A percentile compares a stretch with the other conserved stretches of the same genome.
Conservation (phyloP, 805 yeast genomes). For the Kodamaea laetipori region DNA sequence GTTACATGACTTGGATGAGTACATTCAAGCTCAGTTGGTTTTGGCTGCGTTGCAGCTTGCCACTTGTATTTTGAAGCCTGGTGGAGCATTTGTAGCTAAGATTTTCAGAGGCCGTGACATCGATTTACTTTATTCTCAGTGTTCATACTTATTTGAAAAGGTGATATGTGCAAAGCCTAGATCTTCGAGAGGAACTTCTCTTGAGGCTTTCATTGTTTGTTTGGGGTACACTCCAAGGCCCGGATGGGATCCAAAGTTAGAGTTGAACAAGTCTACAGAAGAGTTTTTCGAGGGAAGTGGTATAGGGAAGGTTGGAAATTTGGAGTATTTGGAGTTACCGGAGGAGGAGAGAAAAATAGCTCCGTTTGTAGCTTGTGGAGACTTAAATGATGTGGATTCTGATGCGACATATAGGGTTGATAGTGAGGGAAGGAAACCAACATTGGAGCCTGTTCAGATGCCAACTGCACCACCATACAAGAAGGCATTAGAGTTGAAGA, state of each 20-base stretch:
- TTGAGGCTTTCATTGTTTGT: constrained; percentile 94
- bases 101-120: constrained; percentile 96
- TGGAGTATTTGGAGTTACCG: constrained; percentile 51
- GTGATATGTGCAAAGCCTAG: constrained; percentile 97
- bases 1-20: constrained; percentile 93
- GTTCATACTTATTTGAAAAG: constrained; percentile 79
- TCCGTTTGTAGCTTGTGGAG: constrained; percentile 96
- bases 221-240: constrained; percentile 80
- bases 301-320: constrained; percentile 55
- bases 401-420: constrained; percentile 87
- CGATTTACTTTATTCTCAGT: constrained; percentile 88
- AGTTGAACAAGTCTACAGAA: constrained; percentile 64
- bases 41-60: constrained; percentile 90
- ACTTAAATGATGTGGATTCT: constrained; percentile 81
- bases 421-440: constrained; percentile 35
- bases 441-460: constrained; percentile 88
- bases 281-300: constrained; percentile 72
- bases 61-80: constrained; percentile 82
- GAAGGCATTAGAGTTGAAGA: constrained; percentile 82
- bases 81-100: constrained; percentile 94
- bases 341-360: constrained; percentile 76
- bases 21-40: constrained; percentile 92
- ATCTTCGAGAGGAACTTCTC: constrained; percentile 89
- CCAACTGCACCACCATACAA: constrained; percentile 98
- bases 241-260: constrained; percentile 77